A percentile compares a stretch with the other conserved stretches of the same genome.
phyloP scores from a whole-genome alignment of 257 asterid species.

The Gentiana dahurica region DNA sequence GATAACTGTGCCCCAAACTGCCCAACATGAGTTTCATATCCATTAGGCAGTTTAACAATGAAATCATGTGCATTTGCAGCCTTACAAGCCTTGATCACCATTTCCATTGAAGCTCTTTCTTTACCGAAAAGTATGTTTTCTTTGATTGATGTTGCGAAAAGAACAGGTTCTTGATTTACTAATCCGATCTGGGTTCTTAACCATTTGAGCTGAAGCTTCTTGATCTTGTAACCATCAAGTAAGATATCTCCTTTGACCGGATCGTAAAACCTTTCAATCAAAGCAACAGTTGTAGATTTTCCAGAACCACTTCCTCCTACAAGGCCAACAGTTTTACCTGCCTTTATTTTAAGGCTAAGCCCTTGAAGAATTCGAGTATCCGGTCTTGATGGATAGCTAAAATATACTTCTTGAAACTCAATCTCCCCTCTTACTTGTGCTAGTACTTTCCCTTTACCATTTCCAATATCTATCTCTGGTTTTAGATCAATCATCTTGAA shows the following conservation, averaged over 20 bases:
- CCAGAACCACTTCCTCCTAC: constrained; percentile 88
- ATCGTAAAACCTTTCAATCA: constrained; percentile 70
- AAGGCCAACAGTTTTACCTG: constrained; percentile 54
- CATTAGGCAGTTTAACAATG: constrained; percentile 39
- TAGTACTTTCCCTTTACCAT: constrained; percentile 31
- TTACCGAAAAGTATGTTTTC: constrained; percentile 66
- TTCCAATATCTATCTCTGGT: constrained; percentile 42
- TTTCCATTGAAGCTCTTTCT: constrained; percentile 52
- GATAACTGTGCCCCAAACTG: constrained; percentile 61
- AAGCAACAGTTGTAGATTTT: constrained; percentile 52
- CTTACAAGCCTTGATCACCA: constrained; percentile 36
- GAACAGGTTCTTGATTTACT: constrained; percentile 71
- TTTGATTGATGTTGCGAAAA: constrained; percentile 59
- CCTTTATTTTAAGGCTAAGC: constrained; percentile 38
- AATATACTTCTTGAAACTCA: constrained; percentile 52
- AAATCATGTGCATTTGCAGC: constrained; percentile 75
- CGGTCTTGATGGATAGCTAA: constrained; percentile 63
- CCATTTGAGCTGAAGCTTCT: constrained; percentile 53
- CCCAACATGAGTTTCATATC: constrained; percentile 79
- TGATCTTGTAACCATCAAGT: constrained; percentile 47
- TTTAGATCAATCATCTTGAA: constrained; percentile 40
- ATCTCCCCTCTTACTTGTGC: constrained; percentile 41
- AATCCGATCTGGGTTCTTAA: constrained; percentile 63
- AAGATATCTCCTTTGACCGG: constrained; percentile 51
- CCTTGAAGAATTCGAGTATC: constrained; percentile 40